Evolutionary conservation across 2,329 filamentous ascomycete genomes (phyloP).

Genomic region (Samsoniella hepiali): DNA sequence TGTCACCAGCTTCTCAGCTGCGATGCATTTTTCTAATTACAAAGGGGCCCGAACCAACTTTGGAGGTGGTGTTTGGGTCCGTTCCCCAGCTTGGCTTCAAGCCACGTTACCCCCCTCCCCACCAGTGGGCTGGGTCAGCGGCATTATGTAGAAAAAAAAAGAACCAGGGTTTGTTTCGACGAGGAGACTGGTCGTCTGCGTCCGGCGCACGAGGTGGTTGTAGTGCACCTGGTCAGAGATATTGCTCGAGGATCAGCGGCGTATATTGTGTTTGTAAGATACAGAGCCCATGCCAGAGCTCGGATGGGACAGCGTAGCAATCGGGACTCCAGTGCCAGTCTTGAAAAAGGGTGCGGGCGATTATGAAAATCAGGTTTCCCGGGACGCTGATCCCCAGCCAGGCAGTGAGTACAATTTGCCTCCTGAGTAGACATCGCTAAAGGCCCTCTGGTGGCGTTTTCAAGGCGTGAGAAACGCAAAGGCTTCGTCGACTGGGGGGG

Average conservation of each 20-base stretch:
- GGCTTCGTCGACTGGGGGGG: background rate
- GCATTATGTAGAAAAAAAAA: background rate
- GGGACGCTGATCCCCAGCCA: background rate
- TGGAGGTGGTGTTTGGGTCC: background rate
- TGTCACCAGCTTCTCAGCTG: background rate
- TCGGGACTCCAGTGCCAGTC: too few species aligned
- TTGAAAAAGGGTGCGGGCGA: too few species aligned
- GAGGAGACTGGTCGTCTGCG: background rate
- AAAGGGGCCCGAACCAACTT: background rate
- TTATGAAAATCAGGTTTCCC: background rate
- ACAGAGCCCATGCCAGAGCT: background rate
- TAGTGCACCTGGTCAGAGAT: background rate
- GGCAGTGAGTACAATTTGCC: background rate
- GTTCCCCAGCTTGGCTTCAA: constrained; percentile 10
- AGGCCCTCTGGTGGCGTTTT: background rate
- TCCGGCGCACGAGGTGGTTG: background rate
- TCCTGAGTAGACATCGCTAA: too few species aligned
- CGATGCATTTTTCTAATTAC: background rate
- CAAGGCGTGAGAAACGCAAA: background rate
- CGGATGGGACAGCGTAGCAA: background rate
- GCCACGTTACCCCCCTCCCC: background rate
- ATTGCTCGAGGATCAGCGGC: background rate
- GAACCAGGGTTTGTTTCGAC: background rate
- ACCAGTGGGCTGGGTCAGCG: background rate
- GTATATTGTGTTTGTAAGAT: background rate